phyloP scores from a whole-genome alignment of 805 yeast species.

The Candida khao-thaluensis region DNA sequence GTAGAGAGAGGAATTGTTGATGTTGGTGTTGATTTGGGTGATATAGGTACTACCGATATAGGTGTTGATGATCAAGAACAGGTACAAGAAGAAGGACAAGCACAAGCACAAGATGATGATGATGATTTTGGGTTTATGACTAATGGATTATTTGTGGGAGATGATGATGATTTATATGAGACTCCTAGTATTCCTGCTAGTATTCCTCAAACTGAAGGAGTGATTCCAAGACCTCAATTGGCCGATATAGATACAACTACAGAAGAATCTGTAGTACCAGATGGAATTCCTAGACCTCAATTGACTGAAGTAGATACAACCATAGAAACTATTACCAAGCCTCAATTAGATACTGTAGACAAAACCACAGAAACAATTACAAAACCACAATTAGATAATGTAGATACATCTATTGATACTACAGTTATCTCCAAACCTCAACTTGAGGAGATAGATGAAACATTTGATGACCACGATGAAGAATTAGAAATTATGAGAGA shows the following conservation, averaged over 20 bases:
- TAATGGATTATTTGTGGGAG: conserved; percentile 30
- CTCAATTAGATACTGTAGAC: neutral
- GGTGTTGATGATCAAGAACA: neutral
- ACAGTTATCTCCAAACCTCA: neutral
- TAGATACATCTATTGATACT: neutral
- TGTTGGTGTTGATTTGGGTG: conserved; percentile 12
- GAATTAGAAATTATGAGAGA: conserved; percentile 41
- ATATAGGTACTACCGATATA: neutral
- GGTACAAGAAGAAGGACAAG: neutral
- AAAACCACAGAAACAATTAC: neutral
- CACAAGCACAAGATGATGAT: conserved; percentile 24
- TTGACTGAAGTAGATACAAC: neutral
- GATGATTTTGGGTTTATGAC: conserved; percentile 35
- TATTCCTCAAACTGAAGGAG: neutral
- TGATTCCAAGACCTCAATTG: neutral
- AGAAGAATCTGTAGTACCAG: too few relatives aligned
- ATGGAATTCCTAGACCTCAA: neutral
- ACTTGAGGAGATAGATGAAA: neutral
- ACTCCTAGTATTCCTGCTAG: conserved; percentile 1
- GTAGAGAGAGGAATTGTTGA: conserved; percentile 38
- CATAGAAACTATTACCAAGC: neutral
- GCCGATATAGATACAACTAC: neutral
- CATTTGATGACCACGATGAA: conserved; percentile 23
- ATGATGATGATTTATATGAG: conserved; percentile 21
- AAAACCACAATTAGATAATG: neutral